Conservation (phyloP, 768 basidiomycete genomes). For the Pleurotus cornucopiae region DNA sequence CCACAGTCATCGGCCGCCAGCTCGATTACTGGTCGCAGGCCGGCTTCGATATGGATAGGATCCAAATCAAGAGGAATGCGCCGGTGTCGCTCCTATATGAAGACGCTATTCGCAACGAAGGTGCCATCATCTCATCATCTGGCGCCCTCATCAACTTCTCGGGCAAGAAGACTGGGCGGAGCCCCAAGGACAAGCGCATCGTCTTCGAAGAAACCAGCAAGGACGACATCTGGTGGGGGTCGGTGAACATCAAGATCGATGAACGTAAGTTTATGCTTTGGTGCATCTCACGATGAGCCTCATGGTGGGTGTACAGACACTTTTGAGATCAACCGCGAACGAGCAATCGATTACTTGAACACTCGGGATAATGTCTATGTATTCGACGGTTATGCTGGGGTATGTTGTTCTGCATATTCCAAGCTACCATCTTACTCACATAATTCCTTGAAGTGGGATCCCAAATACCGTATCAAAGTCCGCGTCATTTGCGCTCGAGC, state of each 20-base stretch:
- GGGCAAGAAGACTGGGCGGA: conserved; percentile 97
- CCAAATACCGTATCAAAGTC: conserved; percentile 99
- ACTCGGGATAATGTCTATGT: conserved; percentile 98
- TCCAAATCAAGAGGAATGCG: conserved; percentile 93
- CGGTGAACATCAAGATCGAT: conserved; percentile 99
- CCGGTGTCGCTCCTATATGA: conserved; percentile 90
- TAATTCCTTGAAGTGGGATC: conserved; percentile 71
- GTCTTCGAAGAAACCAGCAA: conserved; percentile 96
- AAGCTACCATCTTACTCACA: conserved; percentile 8
- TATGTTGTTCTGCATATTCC: conserved; percentile 27
- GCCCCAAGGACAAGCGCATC: conserved; percentile 99
- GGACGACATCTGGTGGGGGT: conserved; percentile 99
- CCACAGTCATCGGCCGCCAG: conserved; percentile 83
- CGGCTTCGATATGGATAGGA: conserved; percentile 98
- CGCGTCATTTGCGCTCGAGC: conserved; percentile 98
- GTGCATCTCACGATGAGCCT: background rate
- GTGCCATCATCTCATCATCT: conserved; percentile 93
- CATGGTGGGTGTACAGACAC: conserved; percentile 56
- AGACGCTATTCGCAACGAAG: conserved; percentile 97
- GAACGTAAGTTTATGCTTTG: conserved; percentile 55
- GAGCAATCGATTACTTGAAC: conserved; percentile 98
- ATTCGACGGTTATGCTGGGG: conserved; percentile 93
- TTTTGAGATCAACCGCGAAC: conserved; percentile 98
- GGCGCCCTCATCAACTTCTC: conserved; percentile 99
- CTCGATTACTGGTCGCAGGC: conserved; percentile 98